Base-by-base conservation (phyloP, 176 grass and related monocot genomes). In the Juncus effusus region DNA sequence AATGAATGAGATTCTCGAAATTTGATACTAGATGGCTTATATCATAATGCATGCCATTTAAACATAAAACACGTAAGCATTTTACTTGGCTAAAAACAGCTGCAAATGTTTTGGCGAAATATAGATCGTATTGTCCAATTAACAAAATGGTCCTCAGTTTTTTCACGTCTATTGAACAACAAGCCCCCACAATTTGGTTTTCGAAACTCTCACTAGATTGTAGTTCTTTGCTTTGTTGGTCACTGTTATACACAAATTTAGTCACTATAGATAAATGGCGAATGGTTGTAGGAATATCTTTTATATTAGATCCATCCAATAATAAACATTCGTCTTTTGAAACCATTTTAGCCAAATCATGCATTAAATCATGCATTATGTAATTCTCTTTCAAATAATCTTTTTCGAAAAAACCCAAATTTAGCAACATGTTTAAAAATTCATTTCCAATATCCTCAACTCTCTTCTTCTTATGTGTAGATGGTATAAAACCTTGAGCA, bases 401-500 rank as follows among this genome's bases (percentile, higher is more conserved):
- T 35, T 67, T 10, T 60, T 77, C 37, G 1, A 76, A 50, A 56
- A 74, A 81, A 7, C 60, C 78, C 3, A 40, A 65, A 40, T 73
- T 37, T 39, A 87, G 16, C 51, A 84, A 40, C 7, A 50, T 67
- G 10, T n/a, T 3, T 1, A 91, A 10, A 56, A 76, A 86, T 1
- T 51, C 12, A 2, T n/a, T 15, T 3, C 80, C 83, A 36, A 38
- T 76, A 1, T 84, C 80, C 64, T 84, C 84, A 6, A 81, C 5
- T 13, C 1, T 79, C 50, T 76, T 57, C 35, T 13, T 13, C 3
- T 56, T 49, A 42, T 52, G 6, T 1, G 4, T 2, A 10, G 11
- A 2, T 13, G 69, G 36, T 16, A 91, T 79, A 70, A 65, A 87
- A 38, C 88, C 77, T 49, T 87, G 83, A 51, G 83, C 61, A 53